Evolutionary conservation across 805 yeast genomes (phyloP), one percentile per base, ranked within the genome.

Genomic region (Candida adriatica): DNA sequence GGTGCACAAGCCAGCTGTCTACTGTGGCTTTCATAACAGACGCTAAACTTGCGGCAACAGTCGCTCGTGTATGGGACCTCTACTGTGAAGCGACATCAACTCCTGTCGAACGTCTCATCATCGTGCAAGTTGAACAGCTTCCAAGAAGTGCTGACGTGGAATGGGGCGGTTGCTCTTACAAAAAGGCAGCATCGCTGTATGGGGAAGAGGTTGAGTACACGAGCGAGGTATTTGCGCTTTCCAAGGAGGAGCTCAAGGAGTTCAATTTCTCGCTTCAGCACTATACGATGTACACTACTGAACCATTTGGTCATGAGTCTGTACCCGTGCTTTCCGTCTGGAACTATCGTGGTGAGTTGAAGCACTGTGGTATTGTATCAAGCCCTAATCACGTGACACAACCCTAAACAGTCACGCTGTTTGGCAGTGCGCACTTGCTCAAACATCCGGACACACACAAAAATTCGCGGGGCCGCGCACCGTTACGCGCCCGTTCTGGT

Each of bases 141-240:
- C 95, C 95, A 6, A 70, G 68, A 31, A 60, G 62, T 24, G 86
- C 88, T 0, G 51, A 53, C 14, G 69, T 80, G 20, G 95, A 85
- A 58, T 82, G 94, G 90, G 73, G 79, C 22, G 94, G 90, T 1
- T 38, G 70, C 4, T 55, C 74, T 5, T 73, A 64, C 38, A 66
- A 68, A 34, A 58, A 59, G 17, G 41, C 46, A 4, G 40, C 36
- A 2, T 28, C 47, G 3, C 44, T 62, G 45, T 61, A 64, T 31
- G 69, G 61, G 4, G 64, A 64, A 24, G 59, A 59, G n/a, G 65
- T 63, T 26, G 69, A 59, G 22, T 67, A 62, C 3, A 17, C 33
- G 2, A 18, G 16, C 13, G 33, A 25, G 8, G 9, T 38, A 14
- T 19, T 49, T 20, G 38, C 51, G 6, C 20, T 47, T 8, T 27